phyloP scores from a whole-genome alignment of 2,329 filamentous ascomycete species.

The Neofusicoccum sp. region DNA sequence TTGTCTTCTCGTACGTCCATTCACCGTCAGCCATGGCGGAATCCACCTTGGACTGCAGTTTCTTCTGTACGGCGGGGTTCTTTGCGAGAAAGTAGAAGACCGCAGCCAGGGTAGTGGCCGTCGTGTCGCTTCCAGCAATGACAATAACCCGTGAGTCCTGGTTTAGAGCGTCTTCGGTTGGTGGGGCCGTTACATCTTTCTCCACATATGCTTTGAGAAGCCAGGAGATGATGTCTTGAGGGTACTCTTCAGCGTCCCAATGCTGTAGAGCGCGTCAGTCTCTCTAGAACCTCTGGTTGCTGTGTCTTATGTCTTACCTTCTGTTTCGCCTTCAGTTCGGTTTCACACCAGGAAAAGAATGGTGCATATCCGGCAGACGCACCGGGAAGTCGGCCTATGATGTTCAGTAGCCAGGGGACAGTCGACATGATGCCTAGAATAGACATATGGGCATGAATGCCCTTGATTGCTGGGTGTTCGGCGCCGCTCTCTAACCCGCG shows the following conservation, averaged over 20 bases:
- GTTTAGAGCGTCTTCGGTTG: conserved; percentile 28
- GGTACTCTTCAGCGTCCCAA: conserved; percentile 28
- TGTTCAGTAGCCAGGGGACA: conserved; percentile 38
- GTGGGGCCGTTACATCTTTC: conserved; percentile 36
- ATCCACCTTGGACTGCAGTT: conserved; percentile 34
- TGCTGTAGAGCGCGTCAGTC: conserved; percentile 20
- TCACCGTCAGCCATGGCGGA: conserved; percentile 27
- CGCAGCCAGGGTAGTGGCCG: conserved; percentile 29
- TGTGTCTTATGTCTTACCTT: conserved; percentile 22
- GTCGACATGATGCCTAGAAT: conserved; percentile 32
- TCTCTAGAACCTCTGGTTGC: not conserved
- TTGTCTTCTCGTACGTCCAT: conserved; percentile 33
- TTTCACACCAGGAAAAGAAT: conserved; percentile 32
- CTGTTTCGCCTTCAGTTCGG: conserved; percentile 31
- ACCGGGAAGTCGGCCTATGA: conserved; percentile 32
- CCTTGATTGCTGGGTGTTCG: conserved; percentile 34
- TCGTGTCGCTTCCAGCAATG: conserved; percentile 40
- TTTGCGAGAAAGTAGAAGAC: conserved; percentile 35
- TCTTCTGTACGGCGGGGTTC: conserved; percentile 28
- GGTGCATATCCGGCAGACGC: conserved; percentile 27
- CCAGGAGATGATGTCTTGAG: conserved; percentile 41
- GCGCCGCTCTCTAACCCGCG: conserved; percentile 31
- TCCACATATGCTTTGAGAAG: conserved; percentile 40
- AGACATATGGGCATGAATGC: conserved; percentile 36
- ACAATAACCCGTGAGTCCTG: conserved; percentile 36